Evolutionary conservation across 2,329 filamentous ascomycete species (phyloP).

Genomic region (Daldinia sp.): DNA sequence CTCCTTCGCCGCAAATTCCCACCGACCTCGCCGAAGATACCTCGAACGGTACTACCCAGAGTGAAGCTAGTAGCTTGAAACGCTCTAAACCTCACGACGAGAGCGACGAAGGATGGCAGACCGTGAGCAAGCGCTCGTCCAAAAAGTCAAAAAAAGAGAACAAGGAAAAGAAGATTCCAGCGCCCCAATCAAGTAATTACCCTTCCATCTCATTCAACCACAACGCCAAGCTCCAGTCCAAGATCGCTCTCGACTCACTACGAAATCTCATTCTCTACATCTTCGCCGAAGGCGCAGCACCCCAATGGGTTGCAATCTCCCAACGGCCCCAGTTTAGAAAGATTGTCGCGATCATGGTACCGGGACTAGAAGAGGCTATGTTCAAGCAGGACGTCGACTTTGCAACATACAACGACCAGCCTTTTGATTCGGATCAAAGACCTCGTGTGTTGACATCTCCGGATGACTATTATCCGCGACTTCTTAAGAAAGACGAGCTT

Average conservation of each 20-base stretch:
- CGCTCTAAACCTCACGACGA: constrained; percentile 58
- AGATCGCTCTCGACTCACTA: constrained; percentile 69
- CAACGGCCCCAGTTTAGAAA: constrained; percentile 74
- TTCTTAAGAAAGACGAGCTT: constrained; percentile 60
- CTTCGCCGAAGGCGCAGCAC: constrained; percentile 69
- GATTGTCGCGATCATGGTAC: constrained; percentile 90
- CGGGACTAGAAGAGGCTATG: constrained; percentile 89
- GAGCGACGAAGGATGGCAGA: constrained; percentile 60
- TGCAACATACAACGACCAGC: constrained; percentile 53
- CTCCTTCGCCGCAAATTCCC: constrained; percentile 29
- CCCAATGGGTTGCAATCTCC: constrained; percentile 70
- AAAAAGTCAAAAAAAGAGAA: constrained; percentile 63
- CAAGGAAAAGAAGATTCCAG: constrained; percentile 69
- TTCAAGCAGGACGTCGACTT: constrained; percentile 71
- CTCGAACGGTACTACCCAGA: constrained; percentile 32
- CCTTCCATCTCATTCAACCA: constrained; percentile 66
- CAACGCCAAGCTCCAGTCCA: constrained; percentile 65
- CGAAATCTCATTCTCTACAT: constrained; percentile 72
- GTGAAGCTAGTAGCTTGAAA: constrained; percentile 54
- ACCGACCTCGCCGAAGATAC: constrained; percentile 27
- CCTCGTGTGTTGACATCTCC: constrained; percentile 55
- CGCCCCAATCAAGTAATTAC: constrained; percentile 63
- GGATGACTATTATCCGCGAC: constrained; percentile 67
- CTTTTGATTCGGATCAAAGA: constrained; percentile 43
- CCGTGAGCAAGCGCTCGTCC: constrained; percentile 56